A percentile compares a stretch with the other conserved stretches of the same genome.
Evolutionary conservation across 768 basidiomycete genomes (phyloP).

Genomic region (Leccinum disarticulatum): DNA sequence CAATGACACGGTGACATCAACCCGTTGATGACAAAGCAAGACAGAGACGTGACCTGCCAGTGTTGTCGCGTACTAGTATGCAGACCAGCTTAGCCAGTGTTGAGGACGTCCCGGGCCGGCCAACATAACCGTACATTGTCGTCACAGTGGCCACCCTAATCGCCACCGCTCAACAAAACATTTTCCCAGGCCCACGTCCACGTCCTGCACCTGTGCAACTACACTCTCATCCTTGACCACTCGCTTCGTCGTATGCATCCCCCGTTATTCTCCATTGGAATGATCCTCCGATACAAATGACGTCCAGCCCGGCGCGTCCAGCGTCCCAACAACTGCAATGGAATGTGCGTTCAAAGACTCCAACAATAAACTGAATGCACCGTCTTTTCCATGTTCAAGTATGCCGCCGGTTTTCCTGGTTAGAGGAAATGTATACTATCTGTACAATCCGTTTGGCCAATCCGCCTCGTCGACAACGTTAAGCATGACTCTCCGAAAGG

Average conservation of each 20-base stretch:
- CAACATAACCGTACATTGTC: slow-evolving; percentile 50
- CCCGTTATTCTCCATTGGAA: slow-evolving; percentile 70
- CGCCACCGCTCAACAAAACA: slow-evolving; percentile 43
- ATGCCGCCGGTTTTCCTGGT: slow-evolving; percentile 64
- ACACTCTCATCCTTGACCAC: slow-evolving; percentile 39
- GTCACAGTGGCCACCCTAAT: slow-evolving; percentile 17
- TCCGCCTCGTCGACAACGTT: neutral
- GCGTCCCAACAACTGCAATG: slow-evolving; percentile 59
- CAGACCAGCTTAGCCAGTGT: no score
- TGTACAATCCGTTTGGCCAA: slow-evolving; percentile 40
- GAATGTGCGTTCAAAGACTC: neutral
- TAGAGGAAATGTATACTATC: slow-evolving; percentile 60
- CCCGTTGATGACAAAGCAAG: no score
- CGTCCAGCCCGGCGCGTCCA: slow-evolving; percentile 70
- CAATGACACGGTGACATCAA: slow-evolving; percentile 36
- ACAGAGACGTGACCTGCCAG: no score
- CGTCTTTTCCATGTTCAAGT: slow-evolving; percentile 68
- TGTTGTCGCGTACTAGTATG: no score
- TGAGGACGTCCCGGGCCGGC: slow-evolving; percentile 27
- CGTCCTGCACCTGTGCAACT: slow-evolving; percentile 47
- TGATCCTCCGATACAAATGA: slow-evolving; percentile 75
- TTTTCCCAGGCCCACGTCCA: slow-evolving; percentile 18
- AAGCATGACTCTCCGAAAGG: neutral
- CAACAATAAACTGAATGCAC: slow-evolving; percentile 40
- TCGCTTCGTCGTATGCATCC: slow-evolving; percentile 62